phyloP scores from a whole-genome alignment of 1,139 yeast genomes.

The Scheffersomyces insectosa region DNA sequence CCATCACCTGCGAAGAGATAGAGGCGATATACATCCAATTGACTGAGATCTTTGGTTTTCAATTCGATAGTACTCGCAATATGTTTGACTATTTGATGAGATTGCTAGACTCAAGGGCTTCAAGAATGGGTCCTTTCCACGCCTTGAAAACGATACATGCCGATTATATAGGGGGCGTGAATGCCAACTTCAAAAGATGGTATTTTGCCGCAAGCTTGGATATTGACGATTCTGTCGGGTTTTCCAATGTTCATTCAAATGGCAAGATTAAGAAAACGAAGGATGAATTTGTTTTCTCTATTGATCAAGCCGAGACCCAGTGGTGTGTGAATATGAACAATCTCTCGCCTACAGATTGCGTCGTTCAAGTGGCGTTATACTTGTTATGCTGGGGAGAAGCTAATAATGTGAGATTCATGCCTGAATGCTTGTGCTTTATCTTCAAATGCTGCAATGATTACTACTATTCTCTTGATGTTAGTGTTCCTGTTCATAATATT shows the following conservation, averaged over 20 bases:
- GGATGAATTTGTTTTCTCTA: conserved; percentile 44
- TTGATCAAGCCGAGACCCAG: conserved; percentile 79
- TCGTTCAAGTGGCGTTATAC: conserved; percentile 68
- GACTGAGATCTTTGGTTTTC: conserved; percentile 66
- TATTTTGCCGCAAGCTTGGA: conserved; percentile 92
- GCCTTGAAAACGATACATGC: conserved; percentile 67
- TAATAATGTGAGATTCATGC: conserved; percentile 77
- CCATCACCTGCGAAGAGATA: conserved; percentile 17
- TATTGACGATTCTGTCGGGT: conserved; percentile 78
- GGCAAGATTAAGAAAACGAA: conserved; percentile 30
- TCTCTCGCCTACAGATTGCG: conserved; percentile 53
- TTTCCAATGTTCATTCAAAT: conserved; percentile 51
- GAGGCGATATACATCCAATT: conserved; percentile 28
- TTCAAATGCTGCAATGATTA: conserved; percentile 76
- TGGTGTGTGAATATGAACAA: conserved; percentile 66
- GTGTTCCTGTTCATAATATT: conserved; percentile 18
- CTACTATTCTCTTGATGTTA: conserved; percentile 48
- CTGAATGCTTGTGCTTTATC: conserved; percentile 81
- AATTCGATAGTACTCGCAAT: conserved; percentile 59
- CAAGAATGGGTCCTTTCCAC: conserved; percentile 55
- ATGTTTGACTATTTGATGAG: conserved; percentile 65
- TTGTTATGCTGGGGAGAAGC: conserved; percentile 90
- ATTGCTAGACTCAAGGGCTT: conserved; percentile 66
- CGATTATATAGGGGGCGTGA: conserved; percentile 85
- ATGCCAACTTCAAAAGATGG: conserved; percentile 93